Evolutionary conservation across 352 stramenopile species (phyloP), one percentile per base, ranked within the genome.

Genomic region (Phytophthora chlamydospora): DNA sequence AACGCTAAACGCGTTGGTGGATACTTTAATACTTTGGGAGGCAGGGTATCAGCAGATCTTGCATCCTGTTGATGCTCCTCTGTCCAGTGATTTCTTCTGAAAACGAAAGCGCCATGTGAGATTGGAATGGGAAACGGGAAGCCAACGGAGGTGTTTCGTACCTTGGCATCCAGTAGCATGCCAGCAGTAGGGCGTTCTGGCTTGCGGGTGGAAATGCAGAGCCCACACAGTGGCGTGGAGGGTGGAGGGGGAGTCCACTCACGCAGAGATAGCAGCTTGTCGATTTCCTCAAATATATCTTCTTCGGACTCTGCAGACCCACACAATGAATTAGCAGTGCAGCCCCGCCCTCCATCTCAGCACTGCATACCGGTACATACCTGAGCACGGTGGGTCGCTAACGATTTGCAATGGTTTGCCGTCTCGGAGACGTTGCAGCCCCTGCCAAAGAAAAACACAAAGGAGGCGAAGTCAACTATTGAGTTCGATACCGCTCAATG

Each of bases 211-310:
- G 52, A 55, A 29, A 72, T 46, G 38, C 61, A 75, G 38, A 80
- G 62, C 6, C 72, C 73, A 36, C 78, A 89, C 14, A 85, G 59
- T 16, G 59, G 41, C 0, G 66, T 52, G 13, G 61, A 53, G 13
- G 75, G 58, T 40, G 79, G 73, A 17, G 73, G 68, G 0, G 70
- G 73, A 24, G 73, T 66, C 74, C 73, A 88, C 39, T 91, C 78
- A n/a, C 82, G 79, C 36, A 79, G 19, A 16, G 70, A 68, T 31
- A 80, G 65, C 17, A 92, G 57, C 21, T 84, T 73, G 56, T 92
- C 83, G 17, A 92, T 92, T 55, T 90, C 78, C 17, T 71, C 62
- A 27, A 90, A 92, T 11, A 92, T 85, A 19, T 89, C 79, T 9
- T 92, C 83, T 58, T 92, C 78, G 8, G 79, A 83, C 61, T 92